Conservation (phyloP, 768 basidiomycete genomes). For the Tulasnella sp. region DNA sequence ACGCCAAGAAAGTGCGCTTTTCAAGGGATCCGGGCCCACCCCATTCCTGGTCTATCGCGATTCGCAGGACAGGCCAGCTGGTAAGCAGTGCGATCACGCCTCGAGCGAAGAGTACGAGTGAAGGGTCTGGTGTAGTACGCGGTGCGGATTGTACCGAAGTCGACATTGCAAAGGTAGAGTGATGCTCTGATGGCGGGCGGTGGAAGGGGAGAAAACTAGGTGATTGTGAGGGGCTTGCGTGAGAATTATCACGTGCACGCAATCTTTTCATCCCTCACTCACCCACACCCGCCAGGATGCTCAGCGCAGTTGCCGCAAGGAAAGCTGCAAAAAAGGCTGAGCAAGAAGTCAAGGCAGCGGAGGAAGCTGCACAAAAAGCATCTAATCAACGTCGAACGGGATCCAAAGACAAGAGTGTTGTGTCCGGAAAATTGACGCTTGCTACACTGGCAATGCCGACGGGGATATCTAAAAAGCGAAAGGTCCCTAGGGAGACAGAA, state of each 20-base stretch:
- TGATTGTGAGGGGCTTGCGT: background rate
- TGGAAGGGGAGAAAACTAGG: background rate
- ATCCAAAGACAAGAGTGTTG: background rate
- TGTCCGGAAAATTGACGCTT: background rate
- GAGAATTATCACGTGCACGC: background rate
- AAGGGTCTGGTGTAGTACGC: background rate
- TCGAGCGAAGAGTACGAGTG: constrained; percentile 71
- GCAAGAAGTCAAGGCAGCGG: background rate
- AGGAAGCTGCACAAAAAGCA: background rate
- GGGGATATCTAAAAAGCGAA: background rate
- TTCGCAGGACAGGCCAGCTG: constrained; percentile 76
- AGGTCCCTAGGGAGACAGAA: background rate
- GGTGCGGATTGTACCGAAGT: constrained; percentile 34
- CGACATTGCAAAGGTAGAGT: background rate
- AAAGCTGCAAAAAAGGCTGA: background rate
- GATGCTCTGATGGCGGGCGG: too few species aligned
- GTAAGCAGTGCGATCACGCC: constrained; percentile 75
- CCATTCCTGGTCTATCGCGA: constrained; percentile 82
- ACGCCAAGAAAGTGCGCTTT: constrained; percentile 82
- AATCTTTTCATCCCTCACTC: background rate
- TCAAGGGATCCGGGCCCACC: constrained; percentile 63
- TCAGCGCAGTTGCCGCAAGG: constrained; percentile 21
- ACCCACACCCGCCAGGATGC: background rate
- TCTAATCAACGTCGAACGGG: background rate
- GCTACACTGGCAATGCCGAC: background rate